Evolutionary conservation across 805 yeast species (phyloP).

Genomic region (Suhomyces xylopsoci): DNA sequence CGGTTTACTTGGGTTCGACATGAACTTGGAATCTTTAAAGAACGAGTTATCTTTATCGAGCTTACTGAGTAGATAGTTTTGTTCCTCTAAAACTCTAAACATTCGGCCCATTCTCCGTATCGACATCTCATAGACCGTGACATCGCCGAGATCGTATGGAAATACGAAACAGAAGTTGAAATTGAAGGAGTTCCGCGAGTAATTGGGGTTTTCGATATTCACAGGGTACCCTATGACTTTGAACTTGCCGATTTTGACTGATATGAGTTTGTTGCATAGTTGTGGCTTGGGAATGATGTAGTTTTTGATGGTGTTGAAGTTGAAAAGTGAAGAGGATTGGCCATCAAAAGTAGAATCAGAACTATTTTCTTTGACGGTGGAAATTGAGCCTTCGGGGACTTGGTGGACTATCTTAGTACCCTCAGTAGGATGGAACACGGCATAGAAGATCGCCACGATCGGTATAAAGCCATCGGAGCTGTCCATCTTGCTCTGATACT

Average conservation of each 20-base stretch:
- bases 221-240: constrained; percentile 88
- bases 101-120: constrained; percentile 80
- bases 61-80: constrained; percentile 67
- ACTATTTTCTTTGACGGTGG: constrained; percentile 24
- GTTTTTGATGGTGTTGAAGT: constrained; percentile 83
- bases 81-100: constrained; percentile 90
- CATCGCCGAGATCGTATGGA: constrained; percentile 66
- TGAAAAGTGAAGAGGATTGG: constrained; percentile 41
- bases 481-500: constrained; percentile 20
- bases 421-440: constrained; percentile 92
- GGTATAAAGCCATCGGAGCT: constrained; percentile 71
- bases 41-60: constrained; percentile 39
- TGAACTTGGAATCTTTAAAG: constrained; percentile 25
- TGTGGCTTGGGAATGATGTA: constrained; percentile 93
- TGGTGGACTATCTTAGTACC: constrained; percentile 91
- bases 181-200: constrained; percentile 87
- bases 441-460: constrained; percentile 82
- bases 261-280: constrained; percentile 76
- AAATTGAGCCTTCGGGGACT: constrained; percentile 74
- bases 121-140: constrained; percentile 83
- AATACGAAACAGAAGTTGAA: constrained; percentile 94
- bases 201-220: constrained; percentile 65
- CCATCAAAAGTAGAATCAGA: background rate
- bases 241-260: constrained; percentile 66
- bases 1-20: background rate